phyloP scores from a whole-genome alignment of 352 stramenopile species.

The Globisporangium iwayamae region DNA sequence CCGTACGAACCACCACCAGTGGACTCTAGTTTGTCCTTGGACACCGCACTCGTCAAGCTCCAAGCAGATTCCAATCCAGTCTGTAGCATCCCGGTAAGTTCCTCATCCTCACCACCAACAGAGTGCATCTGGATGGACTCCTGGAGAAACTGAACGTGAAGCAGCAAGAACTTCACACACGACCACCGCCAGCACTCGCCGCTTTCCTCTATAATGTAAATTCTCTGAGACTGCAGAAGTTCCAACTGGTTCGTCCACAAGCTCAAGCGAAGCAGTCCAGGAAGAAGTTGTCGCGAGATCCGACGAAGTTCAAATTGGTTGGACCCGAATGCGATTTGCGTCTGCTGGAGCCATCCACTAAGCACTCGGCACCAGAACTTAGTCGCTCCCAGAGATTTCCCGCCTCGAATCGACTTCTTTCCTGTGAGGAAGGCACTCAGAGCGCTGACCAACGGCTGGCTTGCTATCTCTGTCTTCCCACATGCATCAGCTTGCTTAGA shows the following conservation, averaged over 20 bases:
- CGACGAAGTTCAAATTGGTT: slow-evolving; percentile 66
- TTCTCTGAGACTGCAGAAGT: slow-evolving; percentile 18
- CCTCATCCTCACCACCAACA: background rate
- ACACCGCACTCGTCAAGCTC: background rate
- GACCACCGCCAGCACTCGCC: slow-evolving; percentile 24
- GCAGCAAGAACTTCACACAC: slow-evolving; percentile 36
- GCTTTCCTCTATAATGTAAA: background rate
- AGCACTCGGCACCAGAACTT: slow-evolving; percentile 36
- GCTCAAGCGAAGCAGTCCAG: slow-evolving; percentile 44
- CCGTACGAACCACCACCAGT: background rate
- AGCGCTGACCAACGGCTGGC: background rate
- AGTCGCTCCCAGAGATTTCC: background rate
- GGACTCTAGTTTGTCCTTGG: background rate
- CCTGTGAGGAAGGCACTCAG: background rate
- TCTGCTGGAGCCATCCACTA: slow-evolving; percentile 38
- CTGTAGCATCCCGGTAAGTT: background rate
- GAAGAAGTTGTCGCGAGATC: slow-evolving; percentile 57
- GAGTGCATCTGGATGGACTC: background rate
- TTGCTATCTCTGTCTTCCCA: too few relatives aligned
- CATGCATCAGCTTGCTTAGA: background rate
- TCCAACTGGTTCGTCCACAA: slow-evolving; percentile 44
- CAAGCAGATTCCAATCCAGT: background rate
- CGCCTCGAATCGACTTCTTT: slow-evolving; percentile 8
- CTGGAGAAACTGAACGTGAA: slow-evolving; percentile 37
- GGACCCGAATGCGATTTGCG: slow-evolving; percentile 37